A percentile compares a stretch with the other conserved stretches of the same genome.
Evolutionary conservation across 2,329 filamentous ascomycete species (phyloP).

Genomic region (Pestalotiopsis fici): DNA sequence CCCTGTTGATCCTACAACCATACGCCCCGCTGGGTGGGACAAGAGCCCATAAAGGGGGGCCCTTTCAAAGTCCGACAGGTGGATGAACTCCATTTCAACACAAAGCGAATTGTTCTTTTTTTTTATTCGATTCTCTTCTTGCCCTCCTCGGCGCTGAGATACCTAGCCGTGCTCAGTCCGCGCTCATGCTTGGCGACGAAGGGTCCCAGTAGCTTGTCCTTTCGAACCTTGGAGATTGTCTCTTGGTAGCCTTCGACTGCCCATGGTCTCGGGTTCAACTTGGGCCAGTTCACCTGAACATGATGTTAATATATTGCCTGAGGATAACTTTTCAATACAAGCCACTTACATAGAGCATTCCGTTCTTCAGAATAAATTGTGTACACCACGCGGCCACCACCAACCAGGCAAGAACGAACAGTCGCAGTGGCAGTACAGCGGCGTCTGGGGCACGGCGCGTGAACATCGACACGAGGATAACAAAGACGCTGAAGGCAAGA

Average conservation of each 20-base stretch:
- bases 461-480: constrained; percentile 74
- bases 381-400: constrained; percentile 69
- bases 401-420: constrained; percentile 82
- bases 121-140: constrained; percentile 93
- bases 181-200: constrained; percentile 77
- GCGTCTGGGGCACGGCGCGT: constrained; percentile 73
- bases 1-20: not conserved
- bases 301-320: constrained; percentile 17
- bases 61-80: not conserved
- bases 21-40: not conserved
- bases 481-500: constrained; percentile 81
- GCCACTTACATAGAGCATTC: constrained; percentile 87
- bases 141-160: constrained; percentile 88
- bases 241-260: constrained; percentile 88
- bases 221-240: constrained; percentile 77
- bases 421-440: constrained; percentile 75
- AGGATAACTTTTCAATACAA: not conserved
- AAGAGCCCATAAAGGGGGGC: not conserved
- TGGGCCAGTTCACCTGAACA: constrained; percentile 94
- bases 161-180: constrained; percentile 78
- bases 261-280: constrained; percentile 85
- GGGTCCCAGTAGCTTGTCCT: constrained; percentile 78
- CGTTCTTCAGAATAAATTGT: constrained; percentile 79
- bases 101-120: not conserved
- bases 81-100: not conserved